Evolutionary conservation across 2,329 filamentous ascomycete species (phyloP), one percentile per base, ranked within the genome.

Genomic region (Calycina marina): DNA sequence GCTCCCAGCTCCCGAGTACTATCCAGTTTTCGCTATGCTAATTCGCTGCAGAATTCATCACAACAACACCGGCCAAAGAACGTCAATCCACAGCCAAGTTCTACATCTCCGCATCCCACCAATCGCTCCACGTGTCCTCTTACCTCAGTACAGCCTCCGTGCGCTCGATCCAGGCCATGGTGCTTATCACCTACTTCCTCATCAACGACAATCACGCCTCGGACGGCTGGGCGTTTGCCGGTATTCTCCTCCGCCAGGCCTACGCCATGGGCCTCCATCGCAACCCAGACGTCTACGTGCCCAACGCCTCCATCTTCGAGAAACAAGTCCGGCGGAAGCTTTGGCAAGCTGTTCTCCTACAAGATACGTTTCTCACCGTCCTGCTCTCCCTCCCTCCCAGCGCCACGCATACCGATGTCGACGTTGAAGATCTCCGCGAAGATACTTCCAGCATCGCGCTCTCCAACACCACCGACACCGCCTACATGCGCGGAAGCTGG

Each of bases 191-290:
- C 0, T 86, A 86, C 49, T 88, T 88, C 45, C 61, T 88, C 20
- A 85, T 86, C 59, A 88, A 88, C 46, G 80, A 88, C 53, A 85
- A 85, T 46, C 80, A 86, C 46, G 79, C 79, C 4, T 81, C 77
- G 0, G 81, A 88, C 50, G 81, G 80, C 1, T 88, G 80, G 74
- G 76, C 79, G 0, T 88, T 85, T 60, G 77, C 77, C 0, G 81
- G 81, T 4, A 76, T 88, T 15, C 55, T 84, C 14, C 74, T 83
- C 41, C 67, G 80, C 15, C 81, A 88, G 54, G 72, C 80, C 0
- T 86, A 85, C 46, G 81, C 81, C 14, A 80, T 88, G 74, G 78
- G 81, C 0, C 55, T 88, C 9, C 79, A 88, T 50, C 72, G 81
- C 11, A 79, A 86, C 47, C 81, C 81, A 0, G 80, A 84, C 37